phyloP scores from a whole-genome alignment of 1,284 basidiomycete genomes.

The Trichosporon sp. region DNA sequence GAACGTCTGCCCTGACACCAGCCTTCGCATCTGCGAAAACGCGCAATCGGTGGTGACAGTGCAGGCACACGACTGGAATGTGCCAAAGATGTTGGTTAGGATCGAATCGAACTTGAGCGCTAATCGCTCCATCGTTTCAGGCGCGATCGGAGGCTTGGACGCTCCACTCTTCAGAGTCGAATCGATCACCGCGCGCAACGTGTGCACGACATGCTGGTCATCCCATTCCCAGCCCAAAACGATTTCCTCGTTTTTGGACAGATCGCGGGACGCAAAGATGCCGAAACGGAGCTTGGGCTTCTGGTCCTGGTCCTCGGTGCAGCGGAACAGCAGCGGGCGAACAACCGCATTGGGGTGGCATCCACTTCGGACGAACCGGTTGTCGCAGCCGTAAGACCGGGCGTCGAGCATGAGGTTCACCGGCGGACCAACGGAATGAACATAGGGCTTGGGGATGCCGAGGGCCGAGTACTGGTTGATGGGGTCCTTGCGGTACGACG shows the following conservation, averaged over 20 bases:
- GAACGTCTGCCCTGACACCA: slow-evolving; percentile 50
- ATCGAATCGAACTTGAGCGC: slow-evolving; percentile 62
- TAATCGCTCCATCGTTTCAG: slow-evolving; percentile 41
- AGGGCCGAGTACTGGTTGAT: slow-evolving; percentile 56
- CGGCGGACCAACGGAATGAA: slow-evolving; percentile 74
- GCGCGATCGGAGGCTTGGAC: slow-evolving; percentile 27
- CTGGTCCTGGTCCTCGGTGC: slow-evolving; percentile 13
- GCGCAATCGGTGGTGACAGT: slow-evolving; percentile 63
- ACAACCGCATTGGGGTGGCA: slow-evolving; percentile 87
- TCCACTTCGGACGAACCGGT: slow-evolving; percentile 72
- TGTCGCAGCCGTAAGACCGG: slow-evolving; percentile 68
- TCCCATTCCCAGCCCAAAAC: slow-evolving; percentile 96
- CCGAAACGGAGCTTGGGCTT: slow-evolving; percentile 64
- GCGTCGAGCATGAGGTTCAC: slow-evolving; percentile 78
- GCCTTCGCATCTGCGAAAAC: slow-evolving; percentile 60
- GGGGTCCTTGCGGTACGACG: slow-evolving; percentile 49
- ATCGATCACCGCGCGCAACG: slow-evolving; percentile 51
- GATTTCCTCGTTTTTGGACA: slow-evolving; percentile 78
- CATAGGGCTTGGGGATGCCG: slow-evolving; percentile 60
- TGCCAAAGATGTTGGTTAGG: slow-evolving; percentile 65
- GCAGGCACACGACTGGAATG: slow-evolving; percentile 74
- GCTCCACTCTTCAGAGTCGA: slow-evolving; percentile 24
- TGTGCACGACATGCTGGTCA: slow-evolving; percentile 80
- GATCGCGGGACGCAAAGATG: slow-evolving; percentile 72
- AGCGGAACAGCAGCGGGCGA: slow-evolving; percentile 61